Base-by-base conservation (phyloP, 768 basidiomycete genomes). In the Neoboletus magnificus region DNA sequence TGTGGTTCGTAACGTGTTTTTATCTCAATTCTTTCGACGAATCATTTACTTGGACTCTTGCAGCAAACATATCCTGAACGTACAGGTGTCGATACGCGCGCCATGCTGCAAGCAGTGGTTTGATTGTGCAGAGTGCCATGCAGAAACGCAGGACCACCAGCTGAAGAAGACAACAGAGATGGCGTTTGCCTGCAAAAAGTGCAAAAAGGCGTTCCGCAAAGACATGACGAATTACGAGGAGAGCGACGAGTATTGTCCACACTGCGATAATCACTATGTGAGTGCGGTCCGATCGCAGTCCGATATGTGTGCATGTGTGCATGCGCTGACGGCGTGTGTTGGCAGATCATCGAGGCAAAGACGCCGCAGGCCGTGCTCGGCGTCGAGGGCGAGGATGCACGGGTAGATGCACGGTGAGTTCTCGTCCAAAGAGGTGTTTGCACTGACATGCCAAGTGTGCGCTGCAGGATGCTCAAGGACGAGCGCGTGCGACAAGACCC, bases 51-150 rank as follows among this genome's bases (percentile, higher is more conserved):
- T 15, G 8, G 37, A 27, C 22, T 30, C 33, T 58, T 50, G 25
- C 55, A 97, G 94, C 76, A 96, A 96, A 80, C 97, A 98, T 68
- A 82, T 99, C 58, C 76, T 99, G 48, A 99, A 99, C 73, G 92
- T 91, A 0, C 96, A 98, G 74, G 97, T 97, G 23, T 82, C 95
- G 36, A 91, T 99, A 62, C 88, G 96, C 27, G 93, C 96, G 5
- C 94, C 95, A 4, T 98, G 97, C 74, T 98, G 97, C 83, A 90
- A 91, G 71, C 88, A 86, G 64, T 99, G 96, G 95, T 98, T 84
- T 67, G 97, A 99, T 77, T 98, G 96, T 66, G 77, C 94, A 3
- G 87, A 98, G 75, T 99, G 97, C 70, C 96, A 99, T 68, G 91
- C 84, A 0, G 96, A 97, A 63, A 67, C 78, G 1, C 82, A 92